Evolutionary conservation across 306 rosid genomes (phyloP), one percentile per base, ranked within the genome.

Genomic region (Erythrophleum fordii): DNA sequence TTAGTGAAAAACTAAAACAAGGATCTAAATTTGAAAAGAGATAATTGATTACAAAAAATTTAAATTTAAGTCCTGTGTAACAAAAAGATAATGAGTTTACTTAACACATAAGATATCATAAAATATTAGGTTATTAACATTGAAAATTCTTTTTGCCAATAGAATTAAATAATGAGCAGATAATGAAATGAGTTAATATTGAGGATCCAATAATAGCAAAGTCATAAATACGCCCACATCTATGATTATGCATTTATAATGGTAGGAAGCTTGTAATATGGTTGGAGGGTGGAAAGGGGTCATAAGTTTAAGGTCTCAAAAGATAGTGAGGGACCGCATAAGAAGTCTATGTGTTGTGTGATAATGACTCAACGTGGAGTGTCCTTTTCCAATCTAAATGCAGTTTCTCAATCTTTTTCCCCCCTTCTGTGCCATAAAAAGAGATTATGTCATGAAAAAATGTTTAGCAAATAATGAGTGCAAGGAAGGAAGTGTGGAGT

Each of bases 291-390:
- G 0, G 29, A 11, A n/a, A 70, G 80, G 76, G 17, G 49, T 61
- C 26, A 2, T 4, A 41, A n/a, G 37, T 26, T 69, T 18, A 28
- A 42, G 25, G 56, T 7, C 67, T 13, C n/a, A 13, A 26, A 8
- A 16, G 66, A 29, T 35, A 55, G 73, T 4, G 23, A 60, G 84
- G 86, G 88, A 74, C 88, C 90, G 77, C 86, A 1, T 31, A 0
- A 67, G 67, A 68, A 69, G 76, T 8, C 65, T 44, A 48, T 2
- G 12, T 31, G 22, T 64, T 45, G 45, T 53, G 82, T 82, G 86
- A 88, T 76, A 5, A 85, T 45, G 83, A 83, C 67, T 11, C 65
- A 80, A 60, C 39, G 81, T 83, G 84, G 86, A 84, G 66, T 80
- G 73, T 55, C 76, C 28, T 25, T 81, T 16, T 56, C 34, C 10